Percentiles rank a stretch among this genome's conserved stretches.
Conservation (phyloP, 148 eudicot species). For the Beta vulgaris region DNA sequence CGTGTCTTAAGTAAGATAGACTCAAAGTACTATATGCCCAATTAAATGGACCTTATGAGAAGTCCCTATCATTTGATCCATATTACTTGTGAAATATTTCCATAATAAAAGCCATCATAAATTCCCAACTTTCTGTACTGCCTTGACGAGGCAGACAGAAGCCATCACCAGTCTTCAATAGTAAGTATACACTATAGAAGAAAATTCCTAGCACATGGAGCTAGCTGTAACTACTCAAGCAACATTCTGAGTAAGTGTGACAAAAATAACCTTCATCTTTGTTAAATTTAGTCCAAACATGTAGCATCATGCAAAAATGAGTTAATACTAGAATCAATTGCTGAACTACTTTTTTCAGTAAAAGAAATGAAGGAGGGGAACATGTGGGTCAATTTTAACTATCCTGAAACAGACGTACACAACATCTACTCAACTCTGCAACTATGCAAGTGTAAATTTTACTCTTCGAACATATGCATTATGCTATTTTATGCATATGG, state of each 20-base stretch:
- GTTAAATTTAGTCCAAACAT: background rate
- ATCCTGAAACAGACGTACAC: background rate
- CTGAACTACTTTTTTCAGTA: no score
- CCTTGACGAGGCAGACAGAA: background rate
- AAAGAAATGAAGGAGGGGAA: background rate
- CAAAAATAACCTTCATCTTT: background rate
- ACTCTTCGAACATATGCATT: background rate
- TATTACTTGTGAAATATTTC: background rate
- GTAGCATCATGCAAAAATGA: no score
- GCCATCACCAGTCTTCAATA: background rate
- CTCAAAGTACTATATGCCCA: no score
- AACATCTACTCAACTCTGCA: background rate
- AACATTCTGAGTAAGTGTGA: background rate
- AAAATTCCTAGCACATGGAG: constrained; percentile 2
- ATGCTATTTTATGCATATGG: no score
- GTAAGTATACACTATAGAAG: background rate
- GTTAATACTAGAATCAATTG: no score
- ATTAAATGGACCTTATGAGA: background rate
- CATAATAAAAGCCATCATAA: constrained; percentile 5
- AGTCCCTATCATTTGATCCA: constrained; percentile 37
- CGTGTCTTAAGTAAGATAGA: no score
- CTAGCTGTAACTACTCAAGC: background rate
- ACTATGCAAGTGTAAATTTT: background rate
- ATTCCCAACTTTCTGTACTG: background rate
- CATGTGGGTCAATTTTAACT: background rate